Evolutionary conservation across 495 filamentous ascomycete species (phyloP).

Genomic region (Cetradonia linearis): DNA sequence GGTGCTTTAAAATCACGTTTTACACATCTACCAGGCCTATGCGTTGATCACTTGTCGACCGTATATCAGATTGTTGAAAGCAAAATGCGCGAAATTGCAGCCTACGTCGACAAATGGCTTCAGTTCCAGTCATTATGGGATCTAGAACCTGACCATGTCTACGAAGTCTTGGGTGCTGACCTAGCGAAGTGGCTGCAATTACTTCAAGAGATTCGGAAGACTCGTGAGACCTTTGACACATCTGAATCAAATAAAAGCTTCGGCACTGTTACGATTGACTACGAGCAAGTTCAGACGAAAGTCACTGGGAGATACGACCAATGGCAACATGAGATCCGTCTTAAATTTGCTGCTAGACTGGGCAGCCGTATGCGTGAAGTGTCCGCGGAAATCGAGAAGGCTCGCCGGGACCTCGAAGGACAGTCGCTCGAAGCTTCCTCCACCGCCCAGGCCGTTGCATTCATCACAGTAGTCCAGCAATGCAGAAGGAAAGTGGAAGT

Average conservation of each 20-base stretch:
- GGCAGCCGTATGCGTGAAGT: slow-evolving; percentile 86
- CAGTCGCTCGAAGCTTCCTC: slow-evolving; percentile 86
- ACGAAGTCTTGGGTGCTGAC: slow-evolving; percentile 81
- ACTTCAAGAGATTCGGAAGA: slow-evolving; percentile 89
- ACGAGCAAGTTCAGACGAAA: slow-evolving; percentile 95
- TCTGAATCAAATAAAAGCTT: slow-evolving; percentile 84
- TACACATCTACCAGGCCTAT: slow-evolving; percentile 73
- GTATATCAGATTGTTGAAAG: slow-evolving; percentile 74
- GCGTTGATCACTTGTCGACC: slow-evolving; percentile 61
- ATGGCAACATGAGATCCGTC: slow-evolving; percentile 94
- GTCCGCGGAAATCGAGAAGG: slow-evolving; percentile 77
- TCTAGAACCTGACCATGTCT: slow-evolving; percentile 87
- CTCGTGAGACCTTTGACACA: slow-evolving; percentile 87
- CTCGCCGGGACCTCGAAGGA: slow-evolving; percentile 75
- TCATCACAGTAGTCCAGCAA: slow-evolving; percentile 94
- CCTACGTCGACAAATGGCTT: slow-evolving; percentile 92
- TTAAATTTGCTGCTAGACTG: slow-evolving; percentile 81
- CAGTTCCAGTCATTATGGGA: slow-evolving; percentile 99
- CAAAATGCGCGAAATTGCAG: slow-evolving; percentile 61
- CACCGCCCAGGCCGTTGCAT: slow-evolving; percentile 90
- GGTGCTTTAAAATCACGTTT: slow-evolving; percentile 61
- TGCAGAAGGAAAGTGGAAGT: slow-evolving; percentile 85
- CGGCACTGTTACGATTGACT: slow-evolving; percentile 88
- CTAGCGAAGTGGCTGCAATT: slow-evolving; percentile 86
- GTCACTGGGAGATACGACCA: slow-evolving; percentile 99